Evolutionary conservation across 805 yeast species (phyloP), one percentile per base, ranked within the genome.

Genomic region (Myxozyma kluyveri): DNA sequence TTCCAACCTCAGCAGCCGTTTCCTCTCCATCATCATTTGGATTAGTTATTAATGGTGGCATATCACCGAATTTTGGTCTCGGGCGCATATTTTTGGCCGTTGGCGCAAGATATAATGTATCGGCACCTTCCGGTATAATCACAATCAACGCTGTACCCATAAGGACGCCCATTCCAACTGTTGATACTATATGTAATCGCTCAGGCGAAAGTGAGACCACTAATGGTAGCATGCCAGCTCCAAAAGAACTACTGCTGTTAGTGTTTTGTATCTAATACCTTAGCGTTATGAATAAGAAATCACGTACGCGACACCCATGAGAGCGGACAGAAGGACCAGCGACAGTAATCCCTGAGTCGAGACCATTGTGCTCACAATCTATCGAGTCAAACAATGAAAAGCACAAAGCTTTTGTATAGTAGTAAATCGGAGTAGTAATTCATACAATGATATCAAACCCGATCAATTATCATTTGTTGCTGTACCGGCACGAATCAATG

Each of bases 71-170:
- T 29, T 29, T 29, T 24, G 38, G 35, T 24, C n/a, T 10, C 17
- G 57, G 51, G 26, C 27, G 22, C 18, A 29, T n/a, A 18, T 54
- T 54, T 24, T 45, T 40, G 42, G 26, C 48, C 52, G 14, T 50
- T 61, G 55, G 40, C 12, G 55, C 44, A 10, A 51, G 19, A 52
- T 67, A 69, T 39, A 76, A 59, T 3, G 75, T 72, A 54, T 75
- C 79, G 18, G 79, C 70, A 2, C 87, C 88, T 64, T 84, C 89
- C 0, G 88, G 88, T 18, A 84, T 73, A 23, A 84, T 77, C 17
- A 84, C 70, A 7, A 77, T 71, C 48, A 83, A 65, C 1, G 84
- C 74, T 0, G 88, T 77, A 3, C 87, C 82, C 4, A 83, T 68
- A 47, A 84, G 70, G 19, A 84, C 68, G 1, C 88, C 88, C 60